Percentiles rank a stretch among this genome's conserved stretches.
phyloP scores from a whole-genome alignment of 345 rosid genomes.

The Acer campestre region DNA sequence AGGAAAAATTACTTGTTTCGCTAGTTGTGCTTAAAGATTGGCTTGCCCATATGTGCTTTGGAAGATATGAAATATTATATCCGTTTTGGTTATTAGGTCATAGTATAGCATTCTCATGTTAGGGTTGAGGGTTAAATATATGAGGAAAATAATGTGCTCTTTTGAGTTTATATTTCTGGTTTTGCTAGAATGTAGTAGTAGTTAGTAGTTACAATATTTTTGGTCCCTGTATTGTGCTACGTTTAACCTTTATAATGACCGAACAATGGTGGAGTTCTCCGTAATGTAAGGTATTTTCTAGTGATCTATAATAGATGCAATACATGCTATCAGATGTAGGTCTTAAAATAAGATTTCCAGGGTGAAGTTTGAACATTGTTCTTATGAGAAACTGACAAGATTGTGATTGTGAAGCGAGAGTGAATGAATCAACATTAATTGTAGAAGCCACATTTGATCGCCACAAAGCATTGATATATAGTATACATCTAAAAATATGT shows the following conservation, averaged over 20 bases:
- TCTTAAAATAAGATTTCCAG: neutral
- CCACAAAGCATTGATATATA: neutral
- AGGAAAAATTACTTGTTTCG: neutral
- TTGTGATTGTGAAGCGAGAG: neutral
- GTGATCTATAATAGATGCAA: neutral
- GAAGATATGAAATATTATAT: neutral
- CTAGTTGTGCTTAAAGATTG: neutral
- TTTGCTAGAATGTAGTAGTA: neutral
- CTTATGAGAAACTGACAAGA: neutral
- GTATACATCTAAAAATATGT: neutral
- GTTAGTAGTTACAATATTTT: neutral
- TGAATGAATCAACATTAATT: neutral
- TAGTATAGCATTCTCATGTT: neutral
- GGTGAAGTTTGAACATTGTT: neutral
- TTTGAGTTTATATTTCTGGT: neutral
- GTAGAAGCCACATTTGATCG: neutral
- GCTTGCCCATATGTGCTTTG: neutral
- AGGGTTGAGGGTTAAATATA: neutral
- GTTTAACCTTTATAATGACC: neutral
- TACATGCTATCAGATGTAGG: neutral
- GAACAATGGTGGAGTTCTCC: neutral
- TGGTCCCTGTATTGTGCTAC: neutral
- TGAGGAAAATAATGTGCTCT: neutral
- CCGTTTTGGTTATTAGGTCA: neutral
- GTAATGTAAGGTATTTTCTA: slow-evolving; percentile 1